phyloP scores from a whole-genome alignment of 2,329 filamentous ascomycete species.

The Trichoderma harzianum region DNA sequence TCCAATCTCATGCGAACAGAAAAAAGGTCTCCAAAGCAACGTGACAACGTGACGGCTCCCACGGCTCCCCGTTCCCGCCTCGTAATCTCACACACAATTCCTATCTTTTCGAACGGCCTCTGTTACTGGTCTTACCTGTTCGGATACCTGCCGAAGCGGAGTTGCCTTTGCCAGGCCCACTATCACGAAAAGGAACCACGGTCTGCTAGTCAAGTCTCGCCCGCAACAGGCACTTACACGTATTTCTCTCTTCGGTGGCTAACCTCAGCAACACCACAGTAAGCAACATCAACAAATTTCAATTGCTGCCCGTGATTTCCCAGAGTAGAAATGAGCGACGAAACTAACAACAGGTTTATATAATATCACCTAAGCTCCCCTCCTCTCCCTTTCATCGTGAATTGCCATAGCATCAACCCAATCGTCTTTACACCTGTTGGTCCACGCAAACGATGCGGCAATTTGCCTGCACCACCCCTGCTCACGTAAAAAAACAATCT shows the following conservation, averaged over 20 bases:
- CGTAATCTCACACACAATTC: neutral
- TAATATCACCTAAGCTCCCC: neutral
- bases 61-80: neutral
- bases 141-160: slow-evolving; percentile 14
- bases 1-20: neutral
- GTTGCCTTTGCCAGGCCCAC: neutral
- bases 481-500: neutral
- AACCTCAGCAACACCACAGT: neutral
- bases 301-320: neutral
- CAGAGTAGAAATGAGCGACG: neutral
- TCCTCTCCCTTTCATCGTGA: neutral
- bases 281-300: neutral
- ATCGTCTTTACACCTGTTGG: neutral
- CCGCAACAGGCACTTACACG: neutral
- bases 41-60: neutral
- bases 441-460: neutral
- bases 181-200: slow-evolving; percentile 13
- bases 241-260: neutral
- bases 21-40: neutral
- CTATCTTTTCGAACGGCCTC: neutral
- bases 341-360: neutral
- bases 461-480: neutral
- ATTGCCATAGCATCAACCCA: neutral
- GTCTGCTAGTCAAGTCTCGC: neutral
- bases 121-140: neutral